A percentile compares a stretch with the other conserved stretches of the same genome.
Evolutionary conservation across 2,329 filamentous ascomycete species (phyloP).

Genomic region (Botrytis hyacinthi): DNA sequence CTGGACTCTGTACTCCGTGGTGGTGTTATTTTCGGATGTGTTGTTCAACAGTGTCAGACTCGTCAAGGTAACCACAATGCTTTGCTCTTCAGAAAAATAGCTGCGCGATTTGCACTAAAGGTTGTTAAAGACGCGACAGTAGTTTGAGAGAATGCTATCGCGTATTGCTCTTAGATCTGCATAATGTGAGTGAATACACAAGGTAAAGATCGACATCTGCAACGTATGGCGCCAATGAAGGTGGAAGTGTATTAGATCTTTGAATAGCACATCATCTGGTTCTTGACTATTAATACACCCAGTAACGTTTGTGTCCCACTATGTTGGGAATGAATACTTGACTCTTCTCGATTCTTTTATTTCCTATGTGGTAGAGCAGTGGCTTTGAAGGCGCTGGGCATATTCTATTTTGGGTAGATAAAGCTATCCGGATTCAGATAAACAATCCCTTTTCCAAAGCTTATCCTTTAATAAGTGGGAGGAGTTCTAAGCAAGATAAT

Average conservation of each 20-base stretch:
- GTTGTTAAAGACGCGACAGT: not conserved
- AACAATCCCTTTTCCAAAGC: conserved; percentile 9
- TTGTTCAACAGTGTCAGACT: not conserved
- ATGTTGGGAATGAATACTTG: not conserved
- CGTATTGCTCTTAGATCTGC: not conserved
- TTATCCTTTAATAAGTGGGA: not conserved
- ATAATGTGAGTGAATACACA: not conserved
- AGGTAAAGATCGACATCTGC: not conserved
- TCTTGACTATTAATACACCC: not conserved
- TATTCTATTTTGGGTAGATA: not conserved
- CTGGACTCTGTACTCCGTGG: not conserved
- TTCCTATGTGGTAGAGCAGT: not conserved
- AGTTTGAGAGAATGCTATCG: not conserved
- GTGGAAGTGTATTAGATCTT: not conserved
- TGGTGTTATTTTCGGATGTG: not conserved
- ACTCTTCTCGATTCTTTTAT: not conserved
- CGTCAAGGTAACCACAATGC: not conserved
- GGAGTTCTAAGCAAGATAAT: not conserved
- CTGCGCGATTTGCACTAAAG: not conserved
- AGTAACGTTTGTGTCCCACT: not conserved
- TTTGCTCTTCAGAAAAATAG: not conserved
- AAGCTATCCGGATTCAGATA: not conserved
- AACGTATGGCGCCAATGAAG: not conserved
- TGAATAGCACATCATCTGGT: not conserved
- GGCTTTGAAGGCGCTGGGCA: not conserved